Conservation (phyloP, 768 basidiomycete genomes). For the Nevesoporus exiguus region DNA sequence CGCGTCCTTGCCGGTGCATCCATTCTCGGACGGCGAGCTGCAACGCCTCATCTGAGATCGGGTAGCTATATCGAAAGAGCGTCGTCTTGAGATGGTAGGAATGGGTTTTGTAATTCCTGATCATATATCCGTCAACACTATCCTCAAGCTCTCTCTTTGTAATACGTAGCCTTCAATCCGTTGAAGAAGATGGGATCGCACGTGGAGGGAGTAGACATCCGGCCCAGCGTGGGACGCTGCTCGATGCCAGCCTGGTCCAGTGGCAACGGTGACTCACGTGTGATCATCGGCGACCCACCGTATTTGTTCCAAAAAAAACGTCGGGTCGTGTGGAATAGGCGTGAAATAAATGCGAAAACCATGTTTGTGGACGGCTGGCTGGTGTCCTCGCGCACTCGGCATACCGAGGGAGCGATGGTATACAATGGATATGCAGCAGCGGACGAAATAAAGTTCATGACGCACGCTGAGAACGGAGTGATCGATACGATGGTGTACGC, state of each 20-base stretch:
- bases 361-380: no score
- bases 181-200: background rate
- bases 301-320: conserved; percentile 14
- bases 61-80: background rate
- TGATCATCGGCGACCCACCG: conserved; percentile 32
- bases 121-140: background rate
- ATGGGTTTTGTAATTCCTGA: background rate
- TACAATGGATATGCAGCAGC: no score
- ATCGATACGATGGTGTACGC: background rate
- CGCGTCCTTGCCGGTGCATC: no score
- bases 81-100: no score
- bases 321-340: conserved; percentile 1
- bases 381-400: no score
- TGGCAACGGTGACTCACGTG: conserved; percentile 3
- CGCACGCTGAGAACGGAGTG: conserved; percentile 23
- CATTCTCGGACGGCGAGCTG: no score
- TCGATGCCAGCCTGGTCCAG: no score
- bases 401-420: no score
- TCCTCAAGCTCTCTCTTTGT: background rate
- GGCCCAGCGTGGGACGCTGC: background rate
- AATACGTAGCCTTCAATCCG: background rate
- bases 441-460: conserved; percentile 39
- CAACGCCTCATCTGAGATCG: no score
- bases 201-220: background rate
- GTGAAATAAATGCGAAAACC: conserved; percentile 3